Evolutionary conservation across 495 filamentous ascomycete species (phyloP), one percentile per base, ranked within the genome.

Genomic region (Penicillium waksmanii): DNA sequence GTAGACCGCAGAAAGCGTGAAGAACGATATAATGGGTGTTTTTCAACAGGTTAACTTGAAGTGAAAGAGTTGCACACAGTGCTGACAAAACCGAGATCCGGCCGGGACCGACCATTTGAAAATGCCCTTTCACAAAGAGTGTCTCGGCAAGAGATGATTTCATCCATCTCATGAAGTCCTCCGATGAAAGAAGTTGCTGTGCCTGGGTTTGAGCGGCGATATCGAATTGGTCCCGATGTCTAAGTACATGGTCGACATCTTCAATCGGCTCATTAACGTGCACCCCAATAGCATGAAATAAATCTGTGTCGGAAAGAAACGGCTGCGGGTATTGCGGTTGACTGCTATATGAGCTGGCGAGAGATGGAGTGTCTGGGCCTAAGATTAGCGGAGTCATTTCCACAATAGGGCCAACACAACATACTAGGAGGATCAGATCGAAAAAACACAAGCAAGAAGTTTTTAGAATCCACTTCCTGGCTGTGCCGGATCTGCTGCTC

Each of bases 81-180:
- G 54, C 55, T 33, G 64, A 64, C 6, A 64, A 56, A 18, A 53
- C 21, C n/a, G 57, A 47, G n/a, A 49, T 54, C 11, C 57, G 51
- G 47, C 57, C 33, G 15, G 50, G 17, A 11, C 50, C 50, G 17
- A 19, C 13, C 31, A 19, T 52, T 34, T 52, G 25, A 36, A 52
- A 52, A 19, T 52, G 34, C 9, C 50, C 50, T 2, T 38, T 33
- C 25, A 52, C 50, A 17, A 52, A 19, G 5, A 52, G 50, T n/a
- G 50, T 52, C 17, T 33, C 50, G 13, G 50, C 5, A 3, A 19
- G 9, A 13, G 17, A 13, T 15, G 25, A 34, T 33, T 33, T 36
- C 27, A 52, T 52, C 50, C 50, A 52, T 11, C 33, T 15, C 12
- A 36, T 19, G 5, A 52, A 52, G 9, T 52, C 4, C 13, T 52